Percentiles rank a stretch among this genome's conserved stretches.
These are phyloP conservation scores for Botrytis cinerea DNA, from an alignment of 2,329 filamentous ascomycete species.

Conservation along the genomic window DNA sequence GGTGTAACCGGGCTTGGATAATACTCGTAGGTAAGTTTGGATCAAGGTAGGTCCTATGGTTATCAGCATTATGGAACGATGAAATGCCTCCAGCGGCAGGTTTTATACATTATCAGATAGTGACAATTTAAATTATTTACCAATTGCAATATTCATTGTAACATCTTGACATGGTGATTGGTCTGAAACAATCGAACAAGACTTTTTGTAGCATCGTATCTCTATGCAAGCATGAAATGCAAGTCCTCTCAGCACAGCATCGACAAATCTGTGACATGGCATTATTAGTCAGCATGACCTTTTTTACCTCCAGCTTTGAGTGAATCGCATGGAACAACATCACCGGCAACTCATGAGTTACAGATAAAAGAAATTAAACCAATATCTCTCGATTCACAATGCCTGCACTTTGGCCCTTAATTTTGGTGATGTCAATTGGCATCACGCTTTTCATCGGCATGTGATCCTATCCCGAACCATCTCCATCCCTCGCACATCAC, in stretches of 20 bases:
- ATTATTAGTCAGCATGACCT: conserved; percentile 20
- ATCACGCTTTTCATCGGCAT: conserved; percentile 37
- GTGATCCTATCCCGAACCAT: conserved; percentile 24
- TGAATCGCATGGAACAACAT: background rate
- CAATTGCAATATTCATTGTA: background rate
- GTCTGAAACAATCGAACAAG: background rate
- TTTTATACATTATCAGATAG: background rate
- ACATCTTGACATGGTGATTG: background rate
- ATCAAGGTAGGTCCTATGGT: background rate
- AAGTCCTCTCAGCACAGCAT: background rate
- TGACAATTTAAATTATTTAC: background rate
- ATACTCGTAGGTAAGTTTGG: background rate
- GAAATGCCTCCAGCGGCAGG: background rate
- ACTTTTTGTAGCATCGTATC: background rate
- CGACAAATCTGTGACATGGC: background rate
- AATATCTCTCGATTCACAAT: background rate
- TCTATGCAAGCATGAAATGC: background rate
- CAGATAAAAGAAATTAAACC: background rate
- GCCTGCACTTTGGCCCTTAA: conserved; percentile 29
- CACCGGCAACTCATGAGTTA: background rate
- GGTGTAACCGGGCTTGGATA: background rate
- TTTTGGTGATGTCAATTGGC: conserved; percentile 25
- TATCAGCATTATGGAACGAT: too few species aligned
- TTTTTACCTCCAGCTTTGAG: background rate
- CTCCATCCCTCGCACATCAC: background rate